These are phyloP conservation scores for Barbatosphaeria neglecta DNA, from an alignment of 495 filamentous ascomycete species.

Conservation along the genomic window DNA sequence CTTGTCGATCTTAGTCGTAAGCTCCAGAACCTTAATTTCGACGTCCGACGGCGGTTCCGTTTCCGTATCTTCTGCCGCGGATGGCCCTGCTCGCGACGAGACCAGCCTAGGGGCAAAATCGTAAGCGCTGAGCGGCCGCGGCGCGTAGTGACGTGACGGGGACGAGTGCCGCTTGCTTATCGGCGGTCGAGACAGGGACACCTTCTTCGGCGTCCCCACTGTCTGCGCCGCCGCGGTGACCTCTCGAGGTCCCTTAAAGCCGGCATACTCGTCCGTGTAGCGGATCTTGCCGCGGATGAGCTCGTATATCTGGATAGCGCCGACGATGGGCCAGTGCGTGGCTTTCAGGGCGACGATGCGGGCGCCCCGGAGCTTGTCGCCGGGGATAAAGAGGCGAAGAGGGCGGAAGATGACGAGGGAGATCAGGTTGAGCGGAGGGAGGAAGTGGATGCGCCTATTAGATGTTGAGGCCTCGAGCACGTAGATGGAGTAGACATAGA, in stretches of 20 bases:
- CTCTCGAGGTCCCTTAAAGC: slow-evolving; percentile 23
- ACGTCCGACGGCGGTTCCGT: slow-evolving; percentile 21
- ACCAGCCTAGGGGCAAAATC: not conserved
- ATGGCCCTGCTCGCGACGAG: slow-evolving; percentile 1
- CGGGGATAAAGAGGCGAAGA: slow-evolving; percentile 62
- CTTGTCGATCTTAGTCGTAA: slow-evolving; percentile 35
- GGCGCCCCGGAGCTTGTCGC: slow-evolving; percentile 50
- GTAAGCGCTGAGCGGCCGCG: not conserved
- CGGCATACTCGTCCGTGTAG: slow-evolving; percentile 10
- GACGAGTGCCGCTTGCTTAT: not conserved
- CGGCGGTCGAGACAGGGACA: not conserved
- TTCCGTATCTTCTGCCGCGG: slow-evolving; percentile 15
- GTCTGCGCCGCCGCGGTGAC: not conserved
- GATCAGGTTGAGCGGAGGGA: slow-evolving; percentile 67
- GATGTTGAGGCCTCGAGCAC: slow-evolving; percentile 72
- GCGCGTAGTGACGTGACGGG: slow-evolving; percentile 2
- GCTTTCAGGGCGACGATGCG: slow-evolving; percentile 69
- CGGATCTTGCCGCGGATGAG: slow-evolving; percentile 19
- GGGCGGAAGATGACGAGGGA: slow-evolving; percentile 76
- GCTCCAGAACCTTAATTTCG: slow-evolving; percentile 31
- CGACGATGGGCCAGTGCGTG: slow-evolving; percentile 44
- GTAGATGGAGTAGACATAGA: slow-evolving; percentile 68
- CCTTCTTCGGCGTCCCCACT: not conserved
- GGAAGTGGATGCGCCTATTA: slow-evolving; percentile 71
- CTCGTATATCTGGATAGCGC: slow-evolving; percentile 37